Evolutionary conservation across 2,329 filamentous ascomycete genomes (phyloP).

Genomic region (Aspergillus unguis): DNA sequence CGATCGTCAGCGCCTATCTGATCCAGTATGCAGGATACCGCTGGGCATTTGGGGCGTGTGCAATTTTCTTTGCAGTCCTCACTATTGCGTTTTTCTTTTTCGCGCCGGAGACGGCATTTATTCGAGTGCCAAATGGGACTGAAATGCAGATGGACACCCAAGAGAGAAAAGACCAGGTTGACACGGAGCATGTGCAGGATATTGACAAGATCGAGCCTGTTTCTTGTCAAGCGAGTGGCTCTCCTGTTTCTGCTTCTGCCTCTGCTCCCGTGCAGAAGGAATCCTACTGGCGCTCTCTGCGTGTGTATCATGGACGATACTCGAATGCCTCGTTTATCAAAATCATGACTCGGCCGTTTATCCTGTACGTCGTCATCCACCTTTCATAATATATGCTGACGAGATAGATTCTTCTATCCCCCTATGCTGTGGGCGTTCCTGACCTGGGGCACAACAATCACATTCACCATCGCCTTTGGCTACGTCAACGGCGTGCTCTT

Average conservation of each 20-base stretch:
- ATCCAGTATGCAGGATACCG: background rate
- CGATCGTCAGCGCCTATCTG: background rate
- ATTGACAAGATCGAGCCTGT: background rate
- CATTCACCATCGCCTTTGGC: constrained; percentile 1
- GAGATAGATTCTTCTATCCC: background rate
- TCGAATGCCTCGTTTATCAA: background rate
- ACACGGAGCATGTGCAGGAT: background rate
- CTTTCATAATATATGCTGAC: background rate
- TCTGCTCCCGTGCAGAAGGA: background rate
- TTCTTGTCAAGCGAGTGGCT: too few species aligned
- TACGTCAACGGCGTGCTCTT: constrained; percentile 1
- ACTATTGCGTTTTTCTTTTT: background rate
- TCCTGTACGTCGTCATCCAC: background rate
- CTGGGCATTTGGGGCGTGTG: background rate
- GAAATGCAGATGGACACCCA: background rate
- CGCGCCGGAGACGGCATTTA: background rate
- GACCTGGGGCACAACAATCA: background rate
- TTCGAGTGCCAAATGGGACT: background rate
- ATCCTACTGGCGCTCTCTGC: background rate
- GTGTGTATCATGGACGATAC: background rate
- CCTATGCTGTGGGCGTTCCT: background rate
- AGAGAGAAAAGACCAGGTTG: background rate
- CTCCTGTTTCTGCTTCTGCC: too few species aligned
- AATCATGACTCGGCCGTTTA: background rate
- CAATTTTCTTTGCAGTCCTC: background rate